Evolutionary conservation across 106 monocot species (phyloP), one percentile per base, ranked within the genome.

Genomic region (Amphibolis antarctica): DNA sequence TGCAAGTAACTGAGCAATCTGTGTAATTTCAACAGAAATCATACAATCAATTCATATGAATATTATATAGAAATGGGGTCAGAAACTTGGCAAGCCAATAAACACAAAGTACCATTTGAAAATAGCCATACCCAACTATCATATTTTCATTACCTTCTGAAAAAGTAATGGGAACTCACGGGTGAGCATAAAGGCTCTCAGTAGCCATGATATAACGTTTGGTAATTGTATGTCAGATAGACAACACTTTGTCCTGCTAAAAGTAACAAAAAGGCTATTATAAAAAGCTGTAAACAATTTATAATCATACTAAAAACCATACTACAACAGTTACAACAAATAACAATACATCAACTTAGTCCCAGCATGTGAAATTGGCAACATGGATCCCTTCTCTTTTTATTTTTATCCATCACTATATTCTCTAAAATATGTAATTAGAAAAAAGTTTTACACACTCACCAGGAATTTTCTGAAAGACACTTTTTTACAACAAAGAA

Each of bases 1-100:
- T 69, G 93, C 73, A 73, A 93, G 76, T 30, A 89, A 81, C 67
- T 68, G 78, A 50, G 83, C 81, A 22, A 93, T 72, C 93, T 93
- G 80, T 60, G 76, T n/a, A 42, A 17, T 46, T 63, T 19, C 25
- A 28, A 27, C 30, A 46, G 46, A 46, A 51, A 51, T 30, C 3
- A 30, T 21, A 42, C 13, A 42, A 29, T 14, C 60, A 36, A 21
- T 9, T 18, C n/a, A 19, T n/a, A n/a, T n/a, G n/a, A n/a, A n/a
- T n/a, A n/a, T n/a, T n/a, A n/a, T n/a, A n/a, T n/a, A n/a, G n/a
- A n/a, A n/a, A n/a, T n/a, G n/a, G n/a, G n/a, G n/a, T n/a, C n/a
- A n/a, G n/a, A n/a, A n/a, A n/a, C n/a, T n/a, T n/a, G n/a, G n/a
- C n/a, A n/a, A n/a, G n/a, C n/a, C n/a, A n/a, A n/a, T n/a, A n/a